Conservation (phyloP, 1,284 basidiomycete genomes). For the Ceratobasidium sp. region DNA sequence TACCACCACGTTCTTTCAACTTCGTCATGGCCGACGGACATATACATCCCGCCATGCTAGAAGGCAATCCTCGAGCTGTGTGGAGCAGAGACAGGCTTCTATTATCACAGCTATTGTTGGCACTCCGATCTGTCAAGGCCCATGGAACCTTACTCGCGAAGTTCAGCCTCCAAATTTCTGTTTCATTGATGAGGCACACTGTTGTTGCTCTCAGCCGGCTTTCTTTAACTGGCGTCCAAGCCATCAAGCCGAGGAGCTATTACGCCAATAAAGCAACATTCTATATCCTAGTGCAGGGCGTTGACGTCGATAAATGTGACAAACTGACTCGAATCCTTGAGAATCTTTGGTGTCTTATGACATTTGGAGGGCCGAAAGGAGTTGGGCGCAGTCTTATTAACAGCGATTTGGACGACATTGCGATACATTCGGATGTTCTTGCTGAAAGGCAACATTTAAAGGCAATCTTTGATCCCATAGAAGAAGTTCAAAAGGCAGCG, state of each 20-base stretch:
- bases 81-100: slow-evolving; percentile 46
- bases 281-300: slow-evolving; percentile 51
- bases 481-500: too few relatives aligned
- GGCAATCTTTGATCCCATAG: too few relatives aligned
- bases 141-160: slow-evolving; percentile 54
- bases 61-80: background rate
- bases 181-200: background rate
- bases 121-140: slow-evolving; percentile 48
- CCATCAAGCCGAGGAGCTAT: slow-evolving; percentile 52
- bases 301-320: background rate
- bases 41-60: slow-evolving; percentile 16
- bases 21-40: slow-evolving; percentile 56
- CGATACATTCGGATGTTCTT: too few relatives aligned
- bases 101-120: slow-evolving; percentile 53
- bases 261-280: slow-evolving; percentile 51
- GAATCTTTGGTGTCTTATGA: slow-evolving; percentile 3
- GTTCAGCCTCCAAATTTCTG: slow-evolving; percentile 52
- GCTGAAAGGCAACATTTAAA: too few relatives aligned
- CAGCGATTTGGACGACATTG: too few relatives aligned
- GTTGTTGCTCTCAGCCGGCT: slow-evolving; percentile 49
- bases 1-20: slow-evolving; percentile 47
- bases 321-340: background rate
- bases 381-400: too few relatives aligned
- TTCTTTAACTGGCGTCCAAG: background rate
- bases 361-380: background rate